Conservation (phyloP, 768 basidiomycete species). For the Asterophora parasitica region DNA sequence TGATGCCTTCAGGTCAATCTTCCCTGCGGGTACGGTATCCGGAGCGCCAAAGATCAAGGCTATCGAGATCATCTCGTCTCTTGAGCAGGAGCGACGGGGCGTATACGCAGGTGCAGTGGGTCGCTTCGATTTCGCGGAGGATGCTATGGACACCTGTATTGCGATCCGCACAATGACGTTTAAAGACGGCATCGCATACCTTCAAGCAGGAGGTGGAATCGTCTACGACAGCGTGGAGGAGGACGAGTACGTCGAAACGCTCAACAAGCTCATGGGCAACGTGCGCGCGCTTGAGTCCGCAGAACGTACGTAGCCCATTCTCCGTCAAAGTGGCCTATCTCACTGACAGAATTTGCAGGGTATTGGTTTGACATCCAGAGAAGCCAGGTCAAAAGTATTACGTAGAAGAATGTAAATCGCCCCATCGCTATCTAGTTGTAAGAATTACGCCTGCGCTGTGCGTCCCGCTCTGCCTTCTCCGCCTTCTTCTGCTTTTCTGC, state of each 20-base stretch:
- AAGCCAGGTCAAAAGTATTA: constrained; percentile 25
- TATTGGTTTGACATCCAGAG: constrained; percentile 69
- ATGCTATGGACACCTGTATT: constrained; percentile 98
- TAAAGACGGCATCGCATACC: constrained; percentile 85
- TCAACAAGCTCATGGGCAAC: constrained; percentile 92
- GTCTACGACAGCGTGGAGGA: constrained; percentile 96
- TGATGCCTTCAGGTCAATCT: constrained; percentile 98
- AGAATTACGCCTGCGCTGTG: constrained; percentile 7
- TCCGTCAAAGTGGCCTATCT: background rate
- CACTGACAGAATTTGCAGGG: constrained; percentile 36
- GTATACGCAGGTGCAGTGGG: constrained; percentile 98
- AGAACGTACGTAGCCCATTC: constrained; percentile 61
- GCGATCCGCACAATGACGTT: constrained; percentile 98
- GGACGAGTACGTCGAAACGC: constrained; percentile 93
- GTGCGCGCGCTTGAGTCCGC: constrained; percentile 79
- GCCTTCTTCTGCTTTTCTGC: constrained; percentile 25
- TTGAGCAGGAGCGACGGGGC: constrained; percentile 87
- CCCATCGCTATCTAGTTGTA: constrained; percentile 7
- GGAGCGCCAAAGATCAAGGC: constrained; percentile 99
- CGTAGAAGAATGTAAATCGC: constrained; percentile 9
- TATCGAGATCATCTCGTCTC: constrained; percentile 81
- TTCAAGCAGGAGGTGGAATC: constrained; percentile 97
- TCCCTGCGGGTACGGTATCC: constrained; percentile 97
- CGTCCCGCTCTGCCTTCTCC: constrained; percentile 19
- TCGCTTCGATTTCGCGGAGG: constrained; percentile 92